Evolutionary conservation across 768 basidiomycete genomes (phyloP).

Genomic region (Suillus lakei): DNA sequence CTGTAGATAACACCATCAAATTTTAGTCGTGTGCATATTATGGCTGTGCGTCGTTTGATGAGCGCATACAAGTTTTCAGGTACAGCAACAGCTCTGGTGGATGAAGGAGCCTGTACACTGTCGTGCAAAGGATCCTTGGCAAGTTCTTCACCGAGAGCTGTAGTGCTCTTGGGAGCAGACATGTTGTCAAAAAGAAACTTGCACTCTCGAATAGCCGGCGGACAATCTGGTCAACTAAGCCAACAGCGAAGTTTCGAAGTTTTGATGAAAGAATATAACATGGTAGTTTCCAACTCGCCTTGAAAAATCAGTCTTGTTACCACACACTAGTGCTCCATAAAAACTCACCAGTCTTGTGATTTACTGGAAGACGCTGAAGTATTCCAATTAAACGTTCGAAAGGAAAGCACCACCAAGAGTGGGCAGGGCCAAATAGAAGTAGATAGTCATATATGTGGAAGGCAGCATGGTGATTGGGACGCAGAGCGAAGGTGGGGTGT

Average conservation of each 20-base stretch:
- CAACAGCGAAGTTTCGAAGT: slow-evolving; percentile 18
- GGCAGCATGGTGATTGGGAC: slow-evolving; percentile 37
- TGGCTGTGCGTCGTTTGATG: background rate
- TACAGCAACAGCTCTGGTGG: background rate
- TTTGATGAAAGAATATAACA: slow-evolving; percentile 20
- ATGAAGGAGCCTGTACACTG: background rate
- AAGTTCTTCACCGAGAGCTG: background rate
- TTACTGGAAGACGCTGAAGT: slow-evolving; percentile 25
- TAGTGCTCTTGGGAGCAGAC: background rate
- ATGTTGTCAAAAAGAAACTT: slow-evolving; percentile 23
- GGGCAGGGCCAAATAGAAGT: slow-evolving; percentile 41
- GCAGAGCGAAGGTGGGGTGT: slow-evolving; percentile 18
- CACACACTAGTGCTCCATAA: no score
- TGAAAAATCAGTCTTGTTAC: background rate
- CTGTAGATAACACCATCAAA: background rate
- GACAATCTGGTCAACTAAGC: slow-evolving; percentile 23
- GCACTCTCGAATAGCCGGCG: slow-evolving; percentile 17
- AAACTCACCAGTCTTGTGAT: slow-evolving; percentile 31
- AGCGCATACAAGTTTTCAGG: background rate
- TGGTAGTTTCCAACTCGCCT: slow-evolving; percentile 18
- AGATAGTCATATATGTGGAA: slow-evolving; percentile 39
- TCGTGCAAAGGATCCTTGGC: background rate
- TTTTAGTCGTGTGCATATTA: background rate
- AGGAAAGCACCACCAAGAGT: slow-evolving; percentile 36
- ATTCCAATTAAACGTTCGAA: slow-evolving; percentile 29